phyloP scores from a whole-genome alignment of 2,329 filamentous ascomycete species.

The Peltaster fructicola region DNA sequence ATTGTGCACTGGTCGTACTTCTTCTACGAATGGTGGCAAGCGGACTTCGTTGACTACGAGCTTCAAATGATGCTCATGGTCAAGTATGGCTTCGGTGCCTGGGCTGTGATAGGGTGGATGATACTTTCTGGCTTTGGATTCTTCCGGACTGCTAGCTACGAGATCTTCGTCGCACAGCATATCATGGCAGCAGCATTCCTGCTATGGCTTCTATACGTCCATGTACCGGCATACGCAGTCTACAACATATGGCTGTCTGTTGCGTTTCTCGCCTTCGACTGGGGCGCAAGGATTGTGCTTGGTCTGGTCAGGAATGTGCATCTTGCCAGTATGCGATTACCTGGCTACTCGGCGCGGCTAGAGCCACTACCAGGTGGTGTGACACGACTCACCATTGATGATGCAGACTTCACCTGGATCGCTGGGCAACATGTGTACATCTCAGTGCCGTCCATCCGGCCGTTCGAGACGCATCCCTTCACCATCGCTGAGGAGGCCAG shows the following conservation, averaged over 20 bases:
- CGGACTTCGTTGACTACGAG: conserved; percentile 32
- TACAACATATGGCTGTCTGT: conserved; percentile 16
- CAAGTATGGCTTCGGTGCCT: conserved; percentile 34
- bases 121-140: conserved; percentile 33
- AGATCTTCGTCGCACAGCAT: conserved; percentile 38
- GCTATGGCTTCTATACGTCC: conserved; percentile 33
- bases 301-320: conserved; percentile 13
- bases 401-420: conserved; percentile 39
- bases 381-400: conserved; percentile 37
- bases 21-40: conserved; percentile 34
- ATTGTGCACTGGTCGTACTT: conserved; percentile 39
- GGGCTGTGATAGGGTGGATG: conserved; percentile 34
- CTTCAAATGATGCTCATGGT: conserved; percentile 31
- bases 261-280: conserved; percentile 16
- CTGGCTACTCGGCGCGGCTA: conserved; percentile 11
- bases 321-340: conserved; percentile 5
- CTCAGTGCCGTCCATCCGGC: conserved; percentile 34
- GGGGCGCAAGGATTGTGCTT: conserved; percentile 12
- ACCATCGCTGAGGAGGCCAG: conserved; percentile 28
- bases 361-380: conserved; percentile 34
- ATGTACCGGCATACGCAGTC: conserved; percentile 22
- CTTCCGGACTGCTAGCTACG: conserved; percentile 32
- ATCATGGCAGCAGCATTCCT: conserved; percentile 31
- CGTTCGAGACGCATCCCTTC: conserved; percentile 46
- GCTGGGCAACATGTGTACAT: conserved; percentile 48